Conservation (phyloP, 768 basidiomycete genomes). For the Sarcodon sp. region DNA sequence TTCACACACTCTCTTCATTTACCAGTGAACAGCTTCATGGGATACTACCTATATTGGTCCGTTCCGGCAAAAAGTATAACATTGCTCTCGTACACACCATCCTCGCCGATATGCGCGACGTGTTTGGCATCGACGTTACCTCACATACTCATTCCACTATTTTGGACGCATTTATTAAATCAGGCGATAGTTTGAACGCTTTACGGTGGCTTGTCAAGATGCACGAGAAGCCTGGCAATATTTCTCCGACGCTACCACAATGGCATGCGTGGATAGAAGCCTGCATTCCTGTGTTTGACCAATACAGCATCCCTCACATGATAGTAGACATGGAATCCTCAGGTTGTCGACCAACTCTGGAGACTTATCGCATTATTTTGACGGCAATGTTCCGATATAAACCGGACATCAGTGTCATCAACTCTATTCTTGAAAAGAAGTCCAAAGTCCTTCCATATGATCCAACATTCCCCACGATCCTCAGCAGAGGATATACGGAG, state of each 20-base stretch:
- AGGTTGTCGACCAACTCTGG: constrained; percentile 1
- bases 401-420: not conserved
- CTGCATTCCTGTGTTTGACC: constrained; percentile 12
- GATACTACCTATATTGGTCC: too few relatives aligned
- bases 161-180: constrained; percentile 31
- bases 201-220: constrained; percentile 41
- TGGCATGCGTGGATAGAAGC: constrained; percentile 40
- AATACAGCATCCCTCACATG: constrained; percentile 6
- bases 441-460: constrained; percentile 7
- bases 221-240: constrained; percentile 31
- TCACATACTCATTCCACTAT: constrained; percentile 35
- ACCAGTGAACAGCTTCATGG: too few relatives aligned
- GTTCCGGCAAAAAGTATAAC: constrained; percentile 16
- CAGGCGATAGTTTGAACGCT: constrained; percentile 29
- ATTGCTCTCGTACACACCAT: constrained; percentile 41
- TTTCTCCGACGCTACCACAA: constrained; percentile 35
- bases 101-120: constrained; percentile 30
- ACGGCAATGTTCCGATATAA: not conserved
- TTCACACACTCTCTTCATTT: too few relatives aligned
- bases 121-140: constrained; percentile 33
- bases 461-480: constrained; percentile 2
- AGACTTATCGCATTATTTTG: not conserved
- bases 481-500: constrained; percentile 9
- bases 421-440: too few relatives aligned
- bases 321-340: constrained; percentile 1